Evolutionary conservation across 495 filamentous ascomycete genomes (phyloP), one percentile per base, ranked within the genome.

Genomic region (Neurospora intermedia): DNA sequence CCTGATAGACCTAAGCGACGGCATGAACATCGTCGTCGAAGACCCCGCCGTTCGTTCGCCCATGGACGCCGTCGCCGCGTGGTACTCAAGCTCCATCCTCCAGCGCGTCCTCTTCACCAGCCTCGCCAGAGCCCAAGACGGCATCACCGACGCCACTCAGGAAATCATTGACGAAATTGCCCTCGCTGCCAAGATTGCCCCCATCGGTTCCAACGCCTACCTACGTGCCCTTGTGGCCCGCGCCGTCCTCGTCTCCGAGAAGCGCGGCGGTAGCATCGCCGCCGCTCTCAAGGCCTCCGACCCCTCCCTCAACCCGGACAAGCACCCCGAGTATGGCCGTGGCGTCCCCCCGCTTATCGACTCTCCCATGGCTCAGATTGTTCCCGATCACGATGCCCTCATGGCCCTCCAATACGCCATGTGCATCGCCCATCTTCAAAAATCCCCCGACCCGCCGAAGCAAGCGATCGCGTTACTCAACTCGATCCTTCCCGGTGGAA

Each of bases 11-110:
- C 81, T 87, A 41, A 89, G 90, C 70, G 91, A 91, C 59, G 88
- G 92, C 38, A 91, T 97, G 83, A 92, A 97, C 78, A 86, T 89
- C 16, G 93, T 97, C 13, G 91, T 95, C 23, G 92, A 95, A 43
- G 95, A 98, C 76, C 88, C 89, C 48, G 90, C 94, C 6, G 94
- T 98, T 70, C 89, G 92, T 42, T 94, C 93, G 15, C 93, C 94
- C 9, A 87, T 97, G 73, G 95, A 98, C 79, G 94, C 93, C 38
- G 86, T 97, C 23, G 92, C 94, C 16, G 92, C 94, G 1, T 97
- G 94, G 95, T 95, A 89, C 84, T 96, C 94, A 2, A 91, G 89
- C 75, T 86, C 91, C 70, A 82, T 89, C n/a, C 82, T 97, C 39
- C 91, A 95, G 69, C 85, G 85, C 43, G 89, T 88, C 9, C 87